Percentiles rank a stretch among this genome's conserved stretches.
phyloP scores from a whole-genome alignment of 2,329 filamentous ascomycete genomes.

The Lasiodiplodia sp. region DNA sequence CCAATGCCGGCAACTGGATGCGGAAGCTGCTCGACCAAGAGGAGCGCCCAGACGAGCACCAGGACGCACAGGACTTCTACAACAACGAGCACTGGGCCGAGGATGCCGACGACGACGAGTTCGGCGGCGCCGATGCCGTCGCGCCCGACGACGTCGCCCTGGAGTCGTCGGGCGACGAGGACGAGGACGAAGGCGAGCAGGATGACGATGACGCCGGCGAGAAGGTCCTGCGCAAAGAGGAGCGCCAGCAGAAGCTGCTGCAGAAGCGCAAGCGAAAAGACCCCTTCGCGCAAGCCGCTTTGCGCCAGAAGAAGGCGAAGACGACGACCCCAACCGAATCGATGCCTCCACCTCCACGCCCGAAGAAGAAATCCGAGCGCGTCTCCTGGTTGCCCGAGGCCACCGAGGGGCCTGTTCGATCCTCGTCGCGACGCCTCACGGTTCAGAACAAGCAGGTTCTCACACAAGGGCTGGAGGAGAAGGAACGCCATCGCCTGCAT shows the following conservation, averaged over 20 bases:
- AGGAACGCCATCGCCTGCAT: constrained; percentile 73
- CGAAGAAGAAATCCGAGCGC: constrained; percentile 74
- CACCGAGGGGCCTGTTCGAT: constrained; percentile 67
- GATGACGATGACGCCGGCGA: constrained; percentile 84
- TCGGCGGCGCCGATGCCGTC: constrained; percentile 52
- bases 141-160: constrained; percentile 76
- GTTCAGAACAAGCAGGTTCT: constrained; percentile 64
- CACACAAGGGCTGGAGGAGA: constrained; percentile 75
- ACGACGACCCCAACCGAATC: constrained; percentile 56
- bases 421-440: constrained; percentile 69
- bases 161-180: constrained; percentile 81
- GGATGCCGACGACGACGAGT: constrained; percentile 64
- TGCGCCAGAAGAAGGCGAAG: constrained; percentile 47
- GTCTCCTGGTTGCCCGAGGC: constrained; percentile 72
- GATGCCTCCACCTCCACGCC: constrained; percentile 37
- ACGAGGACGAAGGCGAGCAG: constrained; percentile 72
- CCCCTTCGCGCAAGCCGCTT: constrained; percentile 47
- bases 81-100: constrained; percentile 68
- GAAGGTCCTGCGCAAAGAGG: constrained; percentile 80
- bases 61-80: constrained; percentile 38
- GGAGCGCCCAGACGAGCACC: constrained; percentile 50
- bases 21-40: constrained; percentile 46
- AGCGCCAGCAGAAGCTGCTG: constrained; percentile 65
- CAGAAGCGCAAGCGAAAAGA: constrained; percentile 80
- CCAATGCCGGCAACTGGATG: constrained; percentile 52